Evolutionary conservation across 1,139 yeast species (phyloP).

Genomic region (Saccharomycopsis hybrid): DNA sequence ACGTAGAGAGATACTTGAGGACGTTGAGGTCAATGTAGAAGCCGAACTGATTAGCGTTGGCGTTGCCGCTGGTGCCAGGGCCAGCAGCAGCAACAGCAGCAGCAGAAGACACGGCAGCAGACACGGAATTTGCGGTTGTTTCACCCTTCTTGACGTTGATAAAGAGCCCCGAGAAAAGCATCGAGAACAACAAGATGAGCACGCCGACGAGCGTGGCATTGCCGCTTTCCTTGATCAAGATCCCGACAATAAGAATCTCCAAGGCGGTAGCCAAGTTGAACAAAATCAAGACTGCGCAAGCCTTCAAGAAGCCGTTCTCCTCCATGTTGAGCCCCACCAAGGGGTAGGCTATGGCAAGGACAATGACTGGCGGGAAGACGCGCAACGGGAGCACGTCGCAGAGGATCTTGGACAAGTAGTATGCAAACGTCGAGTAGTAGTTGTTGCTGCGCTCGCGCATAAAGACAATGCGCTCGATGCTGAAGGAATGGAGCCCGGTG

Average conservation of each 20-base stretch:
- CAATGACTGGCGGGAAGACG: slow-evolving; percentile 79
- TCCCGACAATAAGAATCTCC: slow-evolving; percentile 82
- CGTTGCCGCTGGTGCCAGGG: too few species aligned
- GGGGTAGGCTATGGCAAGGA: slow-evolving; percentile 86
- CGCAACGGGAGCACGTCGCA: slow-evolving; percentile 89
- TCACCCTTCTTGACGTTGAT: slow-evolving; percentile 41
- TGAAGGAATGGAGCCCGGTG: slow-evolving; percentile 85
- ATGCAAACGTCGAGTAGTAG: slow-evolving; percentile 81
- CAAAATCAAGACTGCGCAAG: slow-evolving; percentile 61
- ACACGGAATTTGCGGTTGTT: background rate
- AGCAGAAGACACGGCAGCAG: background rate
- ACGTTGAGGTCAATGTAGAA: slow-evolving; percentile 67
- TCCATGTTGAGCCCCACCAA: slow-evolving; percentile 81
- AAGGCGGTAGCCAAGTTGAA: slow-evolving; percentile 85
- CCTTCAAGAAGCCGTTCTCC: slow-evolving; percentile 68
- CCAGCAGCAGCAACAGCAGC: background rate
- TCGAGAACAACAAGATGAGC: slow-evolving; percentile 70
- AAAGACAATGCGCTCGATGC: slow-evolving; percentile 81
- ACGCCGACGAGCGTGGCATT: slow-evolving; percentile 89
- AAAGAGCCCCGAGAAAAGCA: slow-evolving; percentile 88
- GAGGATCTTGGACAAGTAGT: slow-evolving; percentile 74
- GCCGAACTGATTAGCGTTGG: too few species aligned
- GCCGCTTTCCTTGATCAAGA: slow-evolving; percentile 81
- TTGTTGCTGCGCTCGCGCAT: slow-evolving; percentile 91
- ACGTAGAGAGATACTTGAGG: slow-evolving; percentile 80